Evolutionary conservation across 2,329 filamentous ascomycete species (phyloP).

Genomic region (Gnomoniopsis sp.): DNA sequence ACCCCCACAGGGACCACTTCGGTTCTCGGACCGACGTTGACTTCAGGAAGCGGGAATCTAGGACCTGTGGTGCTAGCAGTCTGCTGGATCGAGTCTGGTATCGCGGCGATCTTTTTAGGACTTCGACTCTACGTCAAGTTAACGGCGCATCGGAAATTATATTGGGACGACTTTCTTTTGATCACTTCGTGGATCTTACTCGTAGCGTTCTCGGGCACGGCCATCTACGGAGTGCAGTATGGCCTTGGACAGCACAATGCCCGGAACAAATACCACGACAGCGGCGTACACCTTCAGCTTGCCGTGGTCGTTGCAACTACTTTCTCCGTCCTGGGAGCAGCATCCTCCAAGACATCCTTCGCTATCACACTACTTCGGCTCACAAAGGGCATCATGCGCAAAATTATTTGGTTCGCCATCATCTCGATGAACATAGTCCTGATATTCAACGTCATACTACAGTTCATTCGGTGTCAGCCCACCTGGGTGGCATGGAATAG

Average conservation of each 20-base stretch:
- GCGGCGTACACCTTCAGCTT: constrained; percentile 17
- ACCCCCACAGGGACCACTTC: not conserved
- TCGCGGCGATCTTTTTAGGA: not conserved
- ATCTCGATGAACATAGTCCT: constrained; percentile 30
- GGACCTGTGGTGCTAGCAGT: not conserved
- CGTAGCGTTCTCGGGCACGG: not conserved
- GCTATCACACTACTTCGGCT: constrained; percentile 33
- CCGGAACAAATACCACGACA: not conserved
- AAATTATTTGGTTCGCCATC: constrained; percentile 29
- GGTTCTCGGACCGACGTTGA: not conserved
- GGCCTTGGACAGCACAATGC: not conserved
- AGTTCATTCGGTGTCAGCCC: constrained; percentile 28
- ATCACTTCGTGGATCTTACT: not conserved
- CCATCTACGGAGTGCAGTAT: not conserved
- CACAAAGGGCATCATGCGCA: constrained; percentile 25
- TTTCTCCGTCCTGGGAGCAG: constrained; percentile 28
- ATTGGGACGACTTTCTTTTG: constrained; percentile 5
- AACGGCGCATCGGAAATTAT: not conserved
- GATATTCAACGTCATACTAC: constrained; percentile 23
- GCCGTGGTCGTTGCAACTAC: constrained; percentile 22
- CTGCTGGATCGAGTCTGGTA: not conserved
- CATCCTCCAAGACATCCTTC: constrained; percentile 36
- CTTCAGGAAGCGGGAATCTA: not conserved
- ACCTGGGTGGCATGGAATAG: constrained; percentile 26
- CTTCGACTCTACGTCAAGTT: not conserved